A percentile compares a stretch with the other conserved stretches of the same genome.
Conservation (phyloP, 352 stramenopile species). For the Phytophthora tentaculata region DNA sequence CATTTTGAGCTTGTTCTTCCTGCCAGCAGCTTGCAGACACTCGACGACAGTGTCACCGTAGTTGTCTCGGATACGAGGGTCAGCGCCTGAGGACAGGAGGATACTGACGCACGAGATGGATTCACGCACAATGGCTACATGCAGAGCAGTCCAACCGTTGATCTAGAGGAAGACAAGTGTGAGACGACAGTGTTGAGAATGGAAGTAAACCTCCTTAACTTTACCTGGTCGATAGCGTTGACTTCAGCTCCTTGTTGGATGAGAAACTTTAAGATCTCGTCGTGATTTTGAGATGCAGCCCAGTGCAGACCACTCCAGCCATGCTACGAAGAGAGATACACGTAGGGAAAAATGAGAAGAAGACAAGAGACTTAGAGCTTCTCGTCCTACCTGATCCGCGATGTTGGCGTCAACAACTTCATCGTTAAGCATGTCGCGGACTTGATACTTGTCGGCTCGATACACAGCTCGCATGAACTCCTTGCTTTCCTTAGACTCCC, state of each 20-base stretch:
- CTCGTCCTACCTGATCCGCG: conserved; percentile 58
- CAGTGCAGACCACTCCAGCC: conserved; percentile 83
- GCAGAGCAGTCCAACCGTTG: conserved; percentile 73
- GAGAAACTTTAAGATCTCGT: conserved; percentile 55
- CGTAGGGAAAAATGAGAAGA: neutral
- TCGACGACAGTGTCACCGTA: conserved; percentile 65
- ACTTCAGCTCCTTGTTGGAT: conserved; percentile 48
- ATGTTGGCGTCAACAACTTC: conserved; percentile 53
- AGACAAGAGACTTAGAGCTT: neutral
- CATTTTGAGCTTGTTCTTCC: conserved; percentile 52
- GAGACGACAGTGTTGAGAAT: neutral
- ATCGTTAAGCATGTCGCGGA: conserved; percentile 61
- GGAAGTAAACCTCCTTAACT: neutral
- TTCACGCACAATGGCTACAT: conserved; percentile 67
- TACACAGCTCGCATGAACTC: conserved; percentile 73
- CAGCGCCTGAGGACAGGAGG: conserved; percentile 52
- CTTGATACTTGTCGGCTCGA: conserved; percentile 50
- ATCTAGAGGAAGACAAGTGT: conserved; percentile 31
- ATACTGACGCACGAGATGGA: conserved; percentile 49
- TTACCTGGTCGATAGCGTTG: conserved; percentile 69
- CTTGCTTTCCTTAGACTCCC: conserved; percentile 60
- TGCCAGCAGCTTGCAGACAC: conserved; percentile 41
- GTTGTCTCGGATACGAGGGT: conserved; percentile 44
- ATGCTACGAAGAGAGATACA: conserved; percentile 58
- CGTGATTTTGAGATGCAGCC: conserved; percentile 72